Evolutionary conservation across 306 rosid genomes (phyloP).

Genomic region (Nissolia schottii): DNA sequence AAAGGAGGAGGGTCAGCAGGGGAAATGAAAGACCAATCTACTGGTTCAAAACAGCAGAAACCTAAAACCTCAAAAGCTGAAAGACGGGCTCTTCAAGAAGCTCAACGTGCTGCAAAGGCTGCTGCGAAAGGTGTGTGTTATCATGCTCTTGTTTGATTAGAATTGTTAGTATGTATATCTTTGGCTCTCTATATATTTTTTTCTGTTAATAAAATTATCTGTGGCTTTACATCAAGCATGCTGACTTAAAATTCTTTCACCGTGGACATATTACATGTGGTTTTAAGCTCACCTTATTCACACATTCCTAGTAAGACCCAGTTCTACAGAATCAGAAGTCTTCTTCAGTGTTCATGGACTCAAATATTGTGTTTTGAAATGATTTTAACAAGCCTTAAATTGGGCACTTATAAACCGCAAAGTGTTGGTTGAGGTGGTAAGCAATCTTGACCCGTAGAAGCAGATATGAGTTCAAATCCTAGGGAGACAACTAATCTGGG

Average conservation of each 20-base stretch:
- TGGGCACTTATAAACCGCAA: background rate
- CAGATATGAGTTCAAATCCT: background rate
- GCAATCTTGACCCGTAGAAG: background rate
- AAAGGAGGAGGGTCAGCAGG: conserved; percentile 29
- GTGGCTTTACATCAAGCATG: conserved; percentile 6
- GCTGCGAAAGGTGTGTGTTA: conserved; percentile 45
- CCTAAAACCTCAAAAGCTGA: conserved; percentile 53
- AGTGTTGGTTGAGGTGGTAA: background rate
- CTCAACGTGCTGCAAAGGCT: conserved; percentile 61
- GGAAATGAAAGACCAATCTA: conserved; percentile 36
- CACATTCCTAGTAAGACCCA: background rate
- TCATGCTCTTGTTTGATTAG: background rate
- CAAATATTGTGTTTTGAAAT: background rate
- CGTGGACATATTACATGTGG: background rate
- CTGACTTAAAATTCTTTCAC: background rate
- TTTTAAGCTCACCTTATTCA: background rate
- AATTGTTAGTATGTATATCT: background rate
- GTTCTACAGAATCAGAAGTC: background rate
- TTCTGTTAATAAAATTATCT: too few relatives aligned
- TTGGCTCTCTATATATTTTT: too few relatives aligned
- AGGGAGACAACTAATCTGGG: background rate
- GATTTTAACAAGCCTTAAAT: background rate
- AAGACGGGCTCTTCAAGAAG: conserved; percentile 62
- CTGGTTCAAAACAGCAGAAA: conserved; percentile 42
- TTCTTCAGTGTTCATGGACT: background rate